Evolutionary conservation across 495 filamentous ascomycete genomes (phyloP), one percentile per base, ranked within the genome.

Genomic region (Penicillium herquei): DNA sequence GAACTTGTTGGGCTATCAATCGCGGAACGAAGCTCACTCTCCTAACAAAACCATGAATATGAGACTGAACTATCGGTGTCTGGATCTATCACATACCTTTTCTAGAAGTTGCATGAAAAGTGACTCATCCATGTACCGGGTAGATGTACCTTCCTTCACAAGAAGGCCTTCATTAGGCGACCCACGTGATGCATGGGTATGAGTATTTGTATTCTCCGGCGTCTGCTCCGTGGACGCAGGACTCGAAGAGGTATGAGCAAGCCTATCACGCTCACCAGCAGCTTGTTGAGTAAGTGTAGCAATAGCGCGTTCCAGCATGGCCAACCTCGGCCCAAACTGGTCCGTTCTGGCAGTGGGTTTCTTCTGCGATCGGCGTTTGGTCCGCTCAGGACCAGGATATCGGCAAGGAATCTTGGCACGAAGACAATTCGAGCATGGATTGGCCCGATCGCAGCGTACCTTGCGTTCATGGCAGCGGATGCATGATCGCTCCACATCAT

Each of bases 381-480:
- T 52, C 18, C 62, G 58, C 10, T 54, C 61, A 2, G 60, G 58
- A 7, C 68, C 68, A 1, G 70, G 72, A 40, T 71, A 75, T 7
- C 59, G 53, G 45, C 72, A 73, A 7, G 55, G 2, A 11, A 60
- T 40, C 4, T 61, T 61, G 7, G 51, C 42, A 3, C 61, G 59
- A 0, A 52, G 34, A 47, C 71, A 75, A 51, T 55, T 58, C 14
- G 34, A 55, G 42, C 71, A 75, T 17, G 71, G 70, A 9, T 47
- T 37, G 13, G 34, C 40, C 41, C 63, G 71, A 57, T 72, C 65
- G 44, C 70, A 75, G 21, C 65, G 63, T 49, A 75, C 59, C 39
- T 73, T 73, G 35, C 70, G 63, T 45, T 66, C 63, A 54, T 71
- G 67, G 52, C 70, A 73, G 39, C 64, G 61, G 34, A 73, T 43